phyloP scores from a whole-genome alignment of 2,329 filamentous ascomycete genomes.

The Fusarium subtropicale region DNA sequence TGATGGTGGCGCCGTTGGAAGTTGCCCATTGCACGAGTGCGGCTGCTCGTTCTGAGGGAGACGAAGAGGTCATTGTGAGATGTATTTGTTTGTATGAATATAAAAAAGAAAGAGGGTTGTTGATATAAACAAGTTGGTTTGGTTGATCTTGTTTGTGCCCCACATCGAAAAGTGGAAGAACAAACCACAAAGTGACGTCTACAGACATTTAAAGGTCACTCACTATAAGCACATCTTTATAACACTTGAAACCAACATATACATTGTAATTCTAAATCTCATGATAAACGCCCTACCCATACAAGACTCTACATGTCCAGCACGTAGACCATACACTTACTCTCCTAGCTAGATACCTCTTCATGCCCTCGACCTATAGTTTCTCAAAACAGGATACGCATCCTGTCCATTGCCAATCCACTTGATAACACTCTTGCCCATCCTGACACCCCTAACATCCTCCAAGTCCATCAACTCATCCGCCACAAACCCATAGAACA shows the following conservation, averaged over 20 bases:
- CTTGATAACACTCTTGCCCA: slow-evolving; percentile 22
- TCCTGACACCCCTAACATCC: background rate
- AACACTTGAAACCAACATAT: background rate
- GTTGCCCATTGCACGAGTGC: slow-evolving; percentile 63
- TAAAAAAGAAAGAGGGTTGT: slow-evolving; percentile 1
- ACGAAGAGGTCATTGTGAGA: slow-evolving; percentile 18
- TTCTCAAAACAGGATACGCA: slow-evolving; percentile 9
- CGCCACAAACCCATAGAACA: slow-evolving; percentile 30
- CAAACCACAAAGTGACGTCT: slow-evolving; percentile 27
- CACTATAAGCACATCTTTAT: too few species aligned
- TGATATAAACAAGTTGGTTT: slow-evolving; percentile 14
- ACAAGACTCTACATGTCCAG: background rate
- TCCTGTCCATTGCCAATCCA: background rate
- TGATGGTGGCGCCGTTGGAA: slow-evolving; percentile 59
- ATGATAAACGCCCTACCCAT: background rate
- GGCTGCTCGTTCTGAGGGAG: slow-evolving; percentile 37
- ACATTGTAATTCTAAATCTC: background rate
- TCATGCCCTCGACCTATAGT: background rate
- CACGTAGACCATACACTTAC: background rate
- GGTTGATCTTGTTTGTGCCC: slow-evolving; percentile 23
- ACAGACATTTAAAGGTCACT: background rate
- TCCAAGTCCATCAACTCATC: slow-evolving; percentile 23
- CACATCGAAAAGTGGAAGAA: slow-evolving; percentile 38
- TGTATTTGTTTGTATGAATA: background rate
- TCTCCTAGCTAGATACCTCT: background rate